Evolutionary conservation across 352 stramenopile species (phyloP).

Genomic region (Pythium utonaiense): DNA sequence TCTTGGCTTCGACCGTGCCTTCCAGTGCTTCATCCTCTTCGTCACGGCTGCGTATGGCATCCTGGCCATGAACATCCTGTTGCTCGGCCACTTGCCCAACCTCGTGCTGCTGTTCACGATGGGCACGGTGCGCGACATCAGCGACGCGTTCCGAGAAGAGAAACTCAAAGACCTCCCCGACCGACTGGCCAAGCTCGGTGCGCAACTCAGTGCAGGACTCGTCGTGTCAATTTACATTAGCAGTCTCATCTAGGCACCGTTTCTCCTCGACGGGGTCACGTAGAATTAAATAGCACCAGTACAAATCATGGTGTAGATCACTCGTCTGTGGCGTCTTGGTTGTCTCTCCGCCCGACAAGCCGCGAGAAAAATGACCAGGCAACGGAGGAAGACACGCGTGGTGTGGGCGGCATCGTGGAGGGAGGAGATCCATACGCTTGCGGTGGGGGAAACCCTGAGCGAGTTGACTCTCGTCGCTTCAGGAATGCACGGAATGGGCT

Average conservation of each 20-base stretch:
- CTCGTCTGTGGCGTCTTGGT: slow-evolving; percentile 3
- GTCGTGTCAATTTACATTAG: slow-evolving; percentile 55
- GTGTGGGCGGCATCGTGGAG: slow-evolving; percentile 12
- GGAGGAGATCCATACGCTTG: slow-evolving; percentile 7
- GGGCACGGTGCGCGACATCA: slow-evolving; percentile 56
- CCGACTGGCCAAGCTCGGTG: slow-evolving; percentile 43
- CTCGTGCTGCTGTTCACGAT: slow-evolving; percentile 59
- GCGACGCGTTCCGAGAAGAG: slow-evolving; percentile 68
- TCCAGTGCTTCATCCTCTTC: slow-evolving; percentile 61
- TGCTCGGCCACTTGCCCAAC: slow-evolving; percentile 63
- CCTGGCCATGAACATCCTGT: slow-evolving; percentile 42
- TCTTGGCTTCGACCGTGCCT: slow-evolving; percentile 57
- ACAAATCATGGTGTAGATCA: not conserved
- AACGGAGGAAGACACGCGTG: slow-evolving; percentile 53
- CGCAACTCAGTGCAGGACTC: slow-evolving; percentile 42
- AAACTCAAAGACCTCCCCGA: slow-evolving; percentile 53
- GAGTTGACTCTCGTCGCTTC: slow-evolving; percentile 7
- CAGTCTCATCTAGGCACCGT: slow-evolving; percentile 16
- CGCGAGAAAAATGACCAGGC: slow-evolving; percentile 67
- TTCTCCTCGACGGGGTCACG: not conserved
- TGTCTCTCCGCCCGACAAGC: slow-evolving; percentile 35
- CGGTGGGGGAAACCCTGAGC: not conserved
- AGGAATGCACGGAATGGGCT: slow-evolving; percentile 26
- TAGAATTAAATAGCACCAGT: not conserved
- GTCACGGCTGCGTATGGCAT: slow-evolving; percentile 56